Conservation (phyloP, 2,329 filamentous ascomycete species). For the Aspergillus novofumigatus region DNA sequence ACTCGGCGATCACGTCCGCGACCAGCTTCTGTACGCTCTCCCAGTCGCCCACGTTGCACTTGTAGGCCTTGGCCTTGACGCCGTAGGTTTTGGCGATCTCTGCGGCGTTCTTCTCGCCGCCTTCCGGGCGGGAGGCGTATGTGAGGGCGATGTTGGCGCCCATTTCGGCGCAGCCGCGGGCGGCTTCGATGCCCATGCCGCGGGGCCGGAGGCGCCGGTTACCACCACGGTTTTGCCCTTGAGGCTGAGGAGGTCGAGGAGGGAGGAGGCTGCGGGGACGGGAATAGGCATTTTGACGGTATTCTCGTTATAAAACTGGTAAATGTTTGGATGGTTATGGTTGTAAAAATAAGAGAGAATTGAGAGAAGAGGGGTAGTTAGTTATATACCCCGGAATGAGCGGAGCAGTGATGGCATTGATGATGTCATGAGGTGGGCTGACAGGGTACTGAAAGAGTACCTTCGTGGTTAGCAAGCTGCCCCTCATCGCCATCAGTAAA, state of each 20-base stretch:
- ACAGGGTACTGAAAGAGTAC: background rate
- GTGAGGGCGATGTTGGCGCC: conserved; percentile 64
- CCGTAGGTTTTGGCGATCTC: conserved; percentile 58
- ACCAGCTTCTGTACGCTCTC: conserved; percentile 55
- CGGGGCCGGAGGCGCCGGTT: conserved; percentile 53
- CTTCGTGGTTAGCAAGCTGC: background rate
- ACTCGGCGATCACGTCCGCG: conserved; percentile 61
- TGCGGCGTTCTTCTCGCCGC: conserved; percentile 63
- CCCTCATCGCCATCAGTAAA: too few relatives aligned
- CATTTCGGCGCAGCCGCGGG: conserved; percentile 61
- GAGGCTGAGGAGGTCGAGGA: conserved; percentile 45
- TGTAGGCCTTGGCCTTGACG: conserved; percentile 65
- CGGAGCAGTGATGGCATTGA: background rate
- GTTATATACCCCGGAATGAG: background rate
- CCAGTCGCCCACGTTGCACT: conserved; percentile 58
- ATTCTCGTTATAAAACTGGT: conserved; percentile 21
- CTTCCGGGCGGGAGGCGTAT: conserved; percentile 58
- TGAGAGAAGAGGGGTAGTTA: background rate
- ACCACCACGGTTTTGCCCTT: conserved; percentile 47
- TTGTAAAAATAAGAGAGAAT: background rate
- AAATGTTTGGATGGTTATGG: background rate
- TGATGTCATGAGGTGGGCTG: background rate
- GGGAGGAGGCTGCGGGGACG: conserved; percentile 30
- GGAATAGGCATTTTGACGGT: conserved; percentile 34
- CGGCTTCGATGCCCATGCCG: conserved; percentile 65